Percentiles rank a stretch among this genome's conserved stretches.
Conservation (phyloP, 495 filamentous ascomycete species). For the Neurospora pannonica region DNA sequence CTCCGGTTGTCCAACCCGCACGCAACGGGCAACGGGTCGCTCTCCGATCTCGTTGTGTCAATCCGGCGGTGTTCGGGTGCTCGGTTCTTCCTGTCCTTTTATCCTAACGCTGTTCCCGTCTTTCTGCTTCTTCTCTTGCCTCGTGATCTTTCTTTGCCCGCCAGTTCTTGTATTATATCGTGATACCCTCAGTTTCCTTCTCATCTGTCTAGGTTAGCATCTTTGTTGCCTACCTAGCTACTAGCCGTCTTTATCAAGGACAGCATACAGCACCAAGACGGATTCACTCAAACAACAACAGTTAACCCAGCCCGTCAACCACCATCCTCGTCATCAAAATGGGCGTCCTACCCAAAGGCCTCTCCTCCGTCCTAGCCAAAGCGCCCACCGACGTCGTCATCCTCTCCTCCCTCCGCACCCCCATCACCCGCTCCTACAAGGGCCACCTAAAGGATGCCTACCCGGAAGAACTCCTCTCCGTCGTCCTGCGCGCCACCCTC, state of each 20-base stretch:
- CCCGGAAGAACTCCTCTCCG: slow-evolving; percentile 77
- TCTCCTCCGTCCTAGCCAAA: slow-evolving; percentile 71
- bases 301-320: not conserved
- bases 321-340: slow-evolving; percentile 12
- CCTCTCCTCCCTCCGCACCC: slow-evolving; percentile 78
- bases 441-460: slow-evolving; percentile 81
- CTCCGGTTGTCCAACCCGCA: not conserved
- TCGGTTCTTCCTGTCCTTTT: not conserved
- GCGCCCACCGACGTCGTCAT: slow-evolving; percentile 77
- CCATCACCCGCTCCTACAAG: slow-evolving; percentile 71
- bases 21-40: not conserved
- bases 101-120: not conserved
- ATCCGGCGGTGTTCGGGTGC: not conserved
- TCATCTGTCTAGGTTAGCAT: not conserved
- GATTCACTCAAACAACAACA: not conserved
- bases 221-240: not conserved
- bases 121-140: not conserved
- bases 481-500: slow-evolving; percentile 75
- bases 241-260: not conserved
- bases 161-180: not conserved
- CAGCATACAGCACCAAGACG: not conserved
- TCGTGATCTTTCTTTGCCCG: not conserved
- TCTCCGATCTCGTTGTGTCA: not conserved
- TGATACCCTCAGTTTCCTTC: not conserved
- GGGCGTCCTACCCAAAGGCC: slow-evolving; percentile 39